Conservation (phyloP, 371 early-diverging fungal species). For the Globomyces sp. region DNA sequence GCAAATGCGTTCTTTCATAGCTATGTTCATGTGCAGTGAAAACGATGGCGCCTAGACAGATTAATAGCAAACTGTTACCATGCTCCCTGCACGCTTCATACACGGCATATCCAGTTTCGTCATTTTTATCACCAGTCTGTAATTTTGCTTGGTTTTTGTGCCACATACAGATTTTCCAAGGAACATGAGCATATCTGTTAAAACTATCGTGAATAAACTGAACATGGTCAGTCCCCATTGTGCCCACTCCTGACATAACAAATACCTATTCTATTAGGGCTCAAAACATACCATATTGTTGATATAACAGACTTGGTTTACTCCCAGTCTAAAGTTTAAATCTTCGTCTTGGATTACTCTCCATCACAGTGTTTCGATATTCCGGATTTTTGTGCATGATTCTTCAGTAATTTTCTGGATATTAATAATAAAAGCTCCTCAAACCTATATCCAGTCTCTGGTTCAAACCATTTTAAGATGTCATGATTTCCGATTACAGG, state of each 20-base stretch:
- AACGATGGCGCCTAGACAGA: conserved; percentile 38
- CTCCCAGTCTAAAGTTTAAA: conserved; percentile 21
- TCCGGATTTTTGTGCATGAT: conserved; percentile 16
- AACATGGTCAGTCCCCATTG: conserved; percentile 36
- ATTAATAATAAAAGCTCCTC: too few relatives aligned
- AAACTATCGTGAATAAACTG: conserved; percentile 24
- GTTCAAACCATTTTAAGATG: conserved; percentile 32
- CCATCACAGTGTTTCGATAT: conserved; percentile 29
- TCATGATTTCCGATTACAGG: conserved; percentile 45
- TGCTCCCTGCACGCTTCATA: conserved; percentile 26
- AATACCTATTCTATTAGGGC: background rate
- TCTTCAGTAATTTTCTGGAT: conserved; percentile 20
- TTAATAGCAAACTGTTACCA: conserved; percentile 28
- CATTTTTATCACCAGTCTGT: conserved; percentile 41
- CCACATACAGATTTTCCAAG: conserved; percentile 43
- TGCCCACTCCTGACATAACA: conserved; percentile 41
- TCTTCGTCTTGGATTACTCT: conserved; percentile 8
- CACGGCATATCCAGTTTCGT: conserved; percentile 44
- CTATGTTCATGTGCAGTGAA: conserved; percentile 42
- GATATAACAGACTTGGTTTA: conserved; percentile 34
- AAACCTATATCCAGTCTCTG: conserved; percentile 24
- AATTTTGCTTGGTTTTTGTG: conserved; percentile 46
- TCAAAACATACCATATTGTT: conserved; percentile 25
- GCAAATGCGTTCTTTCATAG: conserved; percentile 39
- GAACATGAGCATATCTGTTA: conserved; percentile 17